Evolutionary conservation across 176 grass and related monocot genomes (phyloP), one percentile per base, ranked within the genome.

Genomic region (Musa schizocarpa): DNA sequence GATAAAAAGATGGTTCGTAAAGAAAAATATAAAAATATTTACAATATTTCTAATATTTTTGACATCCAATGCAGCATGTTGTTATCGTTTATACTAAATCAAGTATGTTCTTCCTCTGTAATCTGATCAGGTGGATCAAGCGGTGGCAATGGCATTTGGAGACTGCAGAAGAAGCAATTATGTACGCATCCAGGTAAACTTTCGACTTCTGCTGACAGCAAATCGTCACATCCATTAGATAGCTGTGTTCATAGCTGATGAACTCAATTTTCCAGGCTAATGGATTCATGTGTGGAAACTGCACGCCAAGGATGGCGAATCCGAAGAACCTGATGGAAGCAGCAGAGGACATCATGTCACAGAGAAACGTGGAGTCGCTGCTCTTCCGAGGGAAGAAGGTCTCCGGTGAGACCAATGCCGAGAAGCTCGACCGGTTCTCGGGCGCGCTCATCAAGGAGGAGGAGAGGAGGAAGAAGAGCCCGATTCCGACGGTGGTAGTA

Each of bases 381-480:
- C 69, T 71, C 48, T 71, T 71, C 69, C 25, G 69, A 5, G 69
- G 69, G 43, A 71, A 71, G 48, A 71, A 71, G 69, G 52, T 71
- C 14, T 71, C 69, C 12, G 17, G 19, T 7, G 34, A 71, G 69
- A 71, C 23, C 24, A 49, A 71, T 52, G 48, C 68, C 29, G 68
- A 71, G 23, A 71, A 51, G 68, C 68, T 71, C 29, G 68, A 71
- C 43, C 17, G 17, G 2, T 51, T 71, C 68, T 29, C 16, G 5
- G 34, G 29, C 48, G 48, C 50, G 48, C 68, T 71, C 13, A 51
- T 71, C 8, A 27, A n/a, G 16, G 68, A 71, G 43, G 43, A 71
- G 26, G 43, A 71, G 68, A 71, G 26, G 14, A 71, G 68, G 68
- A 71, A 71, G 68, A 71, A 52, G 43, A 51, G 13, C 43, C 48